phyloP scores from a whole-genome alignment of 2,329 filamentous ascomycete species.

The Rhinocladiella mackenziei region DNA sequence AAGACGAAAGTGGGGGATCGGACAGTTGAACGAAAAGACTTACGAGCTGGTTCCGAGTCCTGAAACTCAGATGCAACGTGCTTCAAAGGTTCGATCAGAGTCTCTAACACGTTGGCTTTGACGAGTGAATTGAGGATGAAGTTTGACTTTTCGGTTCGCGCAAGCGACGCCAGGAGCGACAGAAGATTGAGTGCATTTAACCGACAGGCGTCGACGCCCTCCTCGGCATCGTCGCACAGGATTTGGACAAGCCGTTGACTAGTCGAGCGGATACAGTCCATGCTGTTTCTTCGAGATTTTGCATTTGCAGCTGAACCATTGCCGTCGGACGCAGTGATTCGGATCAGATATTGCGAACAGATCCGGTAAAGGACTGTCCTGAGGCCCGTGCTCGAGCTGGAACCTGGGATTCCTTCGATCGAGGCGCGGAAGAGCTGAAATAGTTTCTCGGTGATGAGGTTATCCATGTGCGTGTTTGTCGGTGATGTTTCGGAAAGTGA shows the following conservation, averaged over 20 bases:
- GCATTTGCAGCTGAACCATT: constrained; percentile 45
- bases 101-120: constrained; percentile 82
- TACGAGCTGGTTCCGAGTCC: constrained; percentile 55
- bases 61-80: constrained; percentile 70
- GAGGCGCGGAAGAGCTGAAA: constrained; percentile 89
- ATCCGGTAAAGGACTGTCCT: constrained; percentile 88
- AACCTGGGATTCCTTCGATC: constrained; percentile 71
- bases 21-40: constrained; percentile 25
- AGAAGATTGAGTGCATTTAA: constrained; percentile 83
- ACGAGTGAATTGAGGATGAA: constrained; percentile 75
- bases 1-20: not conserved
- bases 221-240: constrained; percentile 88
- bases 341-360: constrained; percentile 77
- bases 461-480: constrained; percentile 47
- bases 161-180: constrained; percentile 69
- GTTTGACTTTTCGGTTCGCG: constrained; percentile 65
- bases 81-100: constrained; percentile 83
- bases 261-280: constrained; percentile 70
- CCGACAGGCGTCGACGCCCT: constrained; percentile 74
- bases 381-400: constrained; percentile 63
- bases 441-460: constrained; percentile 80
- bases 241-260: constrained; percentile 80
- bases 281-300: constrained; percentile 48
- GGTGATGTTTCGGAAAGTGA: constrained; percentile 31
- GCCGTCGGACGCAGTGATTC: constrained; percentile 52